Evolutionary conservation across 2,329 filamentous ascomycete species (phyloP), one percentile per base, ranked within the genome.

Genomic region (Pseudogymnoascus sp.): DNA sequence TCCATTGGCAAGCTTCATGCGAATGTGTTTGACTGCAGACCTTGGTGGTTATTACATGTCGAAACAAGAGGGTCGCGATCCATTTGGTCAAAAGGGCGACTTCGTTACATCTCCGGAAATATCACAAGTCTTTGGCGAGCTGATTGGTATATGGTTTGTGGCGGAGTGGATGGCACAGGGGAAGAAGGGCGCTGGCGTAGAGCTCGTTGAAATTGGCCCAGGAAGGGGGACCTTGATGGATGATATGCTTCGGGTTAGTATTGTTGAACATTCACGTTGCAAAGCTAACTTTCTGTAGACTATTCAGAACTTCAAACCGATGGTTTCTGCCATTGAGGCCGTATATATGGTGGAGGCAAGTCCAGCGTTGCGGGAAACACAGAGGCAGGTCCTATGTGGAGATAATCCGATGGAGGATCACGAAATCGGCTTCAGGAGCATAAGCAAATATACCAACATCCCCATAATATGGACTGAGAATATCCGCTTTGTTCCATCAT

Each of bases 71-170:
- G 87, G 83, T 19, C 84, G 87, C 57, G 93, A 97, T 72, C 93
- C 93, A 67, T 99, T 99, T 70, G 95, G 95, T n/a, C 80, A 84
- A 63, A 90, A 91, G 72, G 95, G 95, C 26, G 95, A 99, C 76
- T 99, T 99, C 73, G 88, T 97, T 61, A 99, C 95, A 0, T 97
- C 93, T 0, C 95, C 95, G 0, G 95, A 99, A 76, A 97, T 99
- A 70, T 97, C 93, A 0, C 95, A 97, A 74, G 84, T 97, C 11
- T 99, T 99, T 77, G 95, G 95, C 23, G 95, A 99, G 77, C 82
- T 99, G 28, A 81, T 97, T 64, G 95, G 91, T 4, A 85, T 99
- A 69, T 99, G 95, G 95, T 87, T 96, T 66, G 88, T 97, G 61
- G 87, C 93, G 44, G 95, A 99, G 80, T 99, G 95, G 93, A 90